phyloP scores from a whole-genome alignment of 257 asterid species.

The Solanum appendiculatum region DNA sequence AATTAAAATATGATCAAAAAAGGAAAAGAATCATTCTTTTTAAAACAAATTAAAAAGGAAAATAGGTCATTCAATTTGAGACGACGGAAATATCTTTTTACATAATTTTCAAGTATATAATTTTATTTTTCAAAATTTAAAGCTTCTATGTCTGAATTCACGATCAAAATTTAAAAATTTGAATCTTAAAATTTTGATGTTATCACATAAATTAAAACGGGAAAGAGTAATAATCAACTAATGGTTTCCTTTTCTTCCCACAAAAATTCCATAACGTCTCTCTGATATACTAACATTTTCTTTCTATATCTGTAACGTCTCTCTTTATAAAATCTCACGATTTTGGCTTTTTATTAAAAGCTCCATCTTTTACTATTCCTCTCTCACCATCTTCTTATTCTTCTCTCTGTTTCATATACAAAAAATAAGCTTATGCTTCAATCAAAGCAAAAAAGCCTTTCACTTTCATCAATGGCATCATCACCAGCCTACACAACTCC shows the following conservation, averaged over 20 bases:
- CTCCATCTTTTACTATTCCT: not conserved
- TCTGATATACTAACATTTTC: not conserved
- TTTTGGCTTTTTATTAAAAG: not conserved
- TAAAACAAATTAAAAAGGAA: no score
- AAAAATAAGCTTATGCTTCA: conserved; percentile 12
- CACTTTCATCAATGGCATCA: conserved; percentile 8
- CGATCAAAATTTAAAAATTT: no score
- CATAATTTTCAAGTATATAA: no score
- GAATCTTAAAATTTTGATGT: no score
- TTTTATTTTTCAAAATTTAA: no score
- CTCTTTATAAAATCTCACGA: conserved; percentile 1
- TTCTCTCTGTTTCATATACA: not conserved
- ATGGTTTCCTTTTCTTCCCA: not conserved
- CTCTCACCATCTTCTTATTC: not conserved
- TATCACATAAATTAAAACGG: no score
- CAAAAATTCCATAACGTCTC: not conserved
- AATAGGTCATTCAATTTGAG: no score
- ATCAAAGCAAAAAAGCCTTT: not conserved
- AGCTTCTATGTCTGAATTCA: no score
- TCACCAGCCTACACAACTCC: conserved; percentile 16
- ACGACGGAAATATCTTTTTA: no score
- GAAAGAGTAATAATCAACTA: not conserved
- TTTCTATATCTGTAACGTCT: conserved; percentile 8
- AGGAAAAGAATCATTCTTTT: no score
- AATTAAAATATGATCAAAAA: no score